These are phyloP conservation scores for Didymella segeticola DNA, from an alignment of 2,329 filamentous ascomycete species.

Conservation along the genomic window DNA sequence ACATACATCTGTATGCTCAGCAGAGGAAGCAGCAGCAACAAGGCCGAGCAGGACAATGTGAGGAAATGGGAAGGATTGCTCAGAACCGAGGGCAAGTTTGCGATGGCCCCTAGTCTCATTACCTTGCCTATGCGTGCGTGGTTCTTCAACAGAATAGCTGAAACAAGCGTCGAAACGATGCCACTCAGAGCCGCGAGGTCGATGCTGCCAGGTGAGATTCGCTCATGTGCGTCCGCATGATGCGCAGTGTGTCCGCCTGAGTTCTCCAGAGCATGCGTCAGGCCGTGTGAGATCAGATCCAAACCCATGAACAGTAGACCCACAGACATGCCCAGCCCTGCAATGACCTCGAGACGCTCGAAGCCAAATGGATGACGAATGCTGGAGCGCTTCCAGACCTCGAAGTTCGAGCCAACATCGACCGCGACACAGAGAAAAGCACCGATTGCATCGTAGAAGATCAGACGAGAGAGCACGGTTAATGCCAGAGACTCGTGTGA, in stretches of 20 bases:
- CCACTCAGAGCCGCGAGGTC: constrained; percentile 83
- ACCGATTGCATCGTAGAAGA: constrained; percentile 94
- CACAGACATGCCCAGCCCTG: constrained; percentile 94
- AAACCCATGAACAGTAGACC: constrained; percentile 97
- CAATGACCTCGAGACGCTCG: constrained; percentile 90
- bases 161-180: constrained; percentile 81
- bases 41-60: constrained; percentile 82
- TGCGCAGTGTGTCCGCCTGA: constrained; percentile 75
- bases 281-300: constrained; percentile 90
- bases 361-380: constrained; percentile 93
- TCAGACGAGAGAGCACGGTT: constrained; percentile 88
- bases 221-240: constrained; percentile 69
- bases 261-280: constrained; percentile 89
- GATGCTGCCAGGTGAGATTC: constrained; percentile 75
- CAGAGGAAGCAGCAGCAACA: constrained; percentile 82
- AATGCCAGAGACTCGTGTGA: constrained; percentile 87
- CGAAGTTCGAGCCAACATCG: constrained; percentile 94
- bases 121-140: constrained; percentile 91
- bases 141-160: constrained; percentile 85
- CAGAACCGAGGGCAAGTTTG: constrained; percentile 81
- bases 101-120: constrained; percentile 84
- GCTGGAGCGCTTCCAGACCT: constrained; percentile 93
- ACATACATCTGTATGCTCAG: constrained; percentile 81
- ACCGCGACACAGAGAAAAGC: constrained; percentile 90
- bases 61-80: constrained; percentile 96